Base-by-base conservation (phyloP, 306 rosid genomes). In the Pueraria montana region DNA sequence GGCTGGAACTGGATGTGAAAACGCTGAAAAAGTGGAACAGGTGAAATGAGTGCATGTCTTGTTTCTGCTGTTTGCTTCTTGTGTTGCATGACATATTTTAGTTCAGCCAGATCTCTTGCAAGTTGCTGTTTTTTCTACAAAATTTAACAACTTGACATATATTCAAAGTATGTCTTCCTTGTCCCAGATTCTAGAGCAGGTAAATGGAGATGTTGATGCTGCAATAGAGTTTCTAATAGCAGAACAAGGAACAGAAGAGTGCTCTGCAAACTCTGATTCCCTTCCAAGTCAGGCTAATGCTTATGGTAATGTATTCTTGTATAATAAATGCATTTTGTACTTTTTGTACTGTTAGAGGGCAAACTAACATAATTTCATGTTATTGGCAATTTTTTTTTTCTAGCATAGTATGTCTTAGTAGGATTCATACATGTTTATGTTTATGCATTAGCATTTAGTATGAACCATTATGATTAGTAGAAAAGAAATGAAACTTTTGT, bases 151-250 rank as follows among this genome's bases (percentile, higher is more conserved):
- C 67, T 58, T 23, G 65, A 73, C 49, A n/a, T 82, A 30, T 42
- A 64, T 53, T 74, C 5, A 62, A 67, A 67, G n/a, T 72, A 45
- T 80, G 52, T 62, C 76, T 71, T 80, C 79, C 32, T 84, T 59
- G 36, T 74, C 65, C 14, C 85, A 93, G 97, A 84, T 91, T 90
- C 84, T 93, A 77, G 84, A 49, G 32, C 89, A 91, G 83, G 92
- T 91, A 71, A 84, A 87, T 84, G 94, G 94, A 52, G 93, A 93
- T 80, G 89, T 90, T 76, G 91, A 78, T 79, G 91, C 94, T 27
- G 96, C 97, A 46, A 89, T 93, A 85, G 96, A 91, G 88, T 90
- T 91, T 86, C 89, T 93, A 68, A 89, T 93, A 50, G 96, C 94
- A 71, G 96, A 91, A 83, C 90, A 88, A 84, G 94, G 80, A 78